These are phyloP conservation scores for Trypanosoma boissoni DNA, from an alignment of 208 protist genomes.

Conservation along the genomic window DNA sequence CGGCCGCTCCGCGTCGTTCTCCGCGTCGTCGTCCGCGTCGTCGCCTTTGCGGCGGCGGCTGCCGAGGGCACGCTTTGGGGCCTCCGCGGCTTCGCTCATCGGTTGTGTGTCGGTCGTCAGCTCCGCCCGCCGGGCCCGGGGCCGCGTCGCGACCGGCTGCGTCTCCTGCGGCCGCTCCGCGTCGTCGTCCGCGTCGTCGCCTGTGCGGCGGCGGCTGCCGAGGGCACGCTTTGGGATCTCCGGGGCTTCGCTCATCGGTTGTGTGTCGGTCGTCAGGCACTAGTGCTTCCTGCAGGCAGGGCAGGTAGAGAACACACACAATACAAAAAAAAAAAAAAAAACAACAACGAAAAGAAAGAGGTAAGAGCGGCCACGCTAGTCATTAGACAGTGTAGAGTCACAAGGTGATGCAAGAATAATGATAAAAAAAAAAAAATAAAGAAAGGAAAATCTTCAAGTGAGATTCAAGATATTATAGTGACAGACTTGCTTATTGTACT, in stretches of 20 bases:
- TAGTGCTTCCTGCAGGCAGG: no score
- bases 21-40: conserved; percentile 19
- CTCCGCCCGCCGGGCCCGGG: no score
- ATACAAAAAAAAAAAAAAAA: conserved; percentile 5
- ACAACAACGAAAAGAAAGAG: no score
- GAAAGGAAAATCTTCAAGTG: background rate
- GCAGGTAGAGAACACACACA: background rate
- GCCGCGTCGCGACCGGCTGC: conserved; percentile 7
- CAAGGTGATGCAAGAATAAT: background rate
- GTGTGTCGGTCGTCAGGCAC: background rate
- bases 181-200: conserved; percentile 17
- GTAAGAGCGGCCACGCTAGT: no score
- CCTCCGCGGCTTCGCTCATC: conserved; percentile 2
- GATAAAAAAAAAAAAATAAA: background rate
- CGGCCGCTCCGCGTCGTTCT: conserved; percentile 1
- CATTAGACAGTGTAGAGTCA: no score
- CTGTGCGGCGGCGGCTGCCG: conserved; percentile 8
- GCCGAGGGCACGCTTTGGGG: background rate
- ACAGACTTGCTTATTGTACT: no score
- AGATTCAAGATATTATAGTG: background rate
- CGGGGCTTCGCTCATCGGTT: conserved; percentile 2
- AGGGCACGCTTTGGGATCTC: background rate
- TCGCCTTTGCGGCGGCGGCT: conserved; percentile 9
- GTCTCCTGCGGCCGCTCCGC: background rate
- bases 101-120: background rate